These are phyloP conservation scores for Lumnitzera littorea DNA, from an alignment of 345 rosid species.

Conservation along the genomic window DNA sequence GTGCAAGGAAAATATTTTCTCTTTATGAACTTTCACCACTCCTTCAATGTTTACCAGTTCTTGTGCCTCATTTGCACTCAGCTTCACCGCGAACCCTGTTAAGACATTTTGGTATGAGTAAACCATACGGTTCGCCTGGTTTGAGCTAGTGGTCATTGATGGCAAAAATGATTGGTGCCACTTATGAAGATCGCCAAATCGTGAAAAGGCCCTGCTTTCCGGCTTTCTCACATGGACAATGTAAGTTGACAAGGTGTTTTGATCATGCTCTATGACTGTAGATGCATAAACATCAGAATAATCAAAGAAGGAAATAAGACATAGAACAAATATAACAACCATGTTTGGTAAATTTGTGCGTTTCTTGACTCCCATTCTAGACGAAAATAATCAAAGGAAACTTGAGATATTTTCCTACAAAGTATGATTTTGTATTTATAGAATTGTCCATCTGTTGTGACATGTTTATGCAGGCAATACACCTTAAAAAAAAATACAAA, in stretches of 20 bases:
- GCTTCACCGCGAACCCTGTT: conserved; percentile 25
- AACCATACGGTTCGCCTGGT: conserved; percentile 6
- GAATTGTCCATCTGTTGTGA: no score
- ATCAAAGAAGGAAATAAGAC: background rate
- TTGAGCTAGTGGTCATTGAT: background rate
- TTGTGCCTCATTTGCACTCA: conserved; percentile 16
- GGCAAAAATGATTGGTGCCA: conserved; percentile 15
- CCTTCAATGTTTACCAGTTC: conserved; percentile 16
- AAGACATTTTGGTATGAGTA: conserved; percentile 17
- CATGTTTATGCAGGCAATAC: no score
- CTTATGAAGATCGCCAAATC: conserved; percentile 5
- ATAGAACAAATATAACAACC: no score
- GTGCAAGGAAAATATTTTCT: conserved; percentile 15
- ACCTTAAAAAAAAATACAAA: no score
- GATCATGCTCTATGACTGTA: background rate
- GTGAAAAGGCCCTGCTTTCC: background rate
- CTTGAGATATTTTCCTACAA: no score
- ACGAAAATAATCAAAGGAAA: no score
- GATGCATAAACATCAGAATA: background rate
- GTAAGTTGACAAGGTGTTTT: conserved; percentile 2
- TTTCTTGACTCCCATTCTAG: no score
- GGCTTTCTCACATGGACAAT: conserved; percentile 7
- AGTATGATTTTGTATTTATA: no score
- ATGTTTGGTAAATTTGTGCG: no score
- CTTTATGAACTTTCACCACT: conserved; percentile 10